Percentiles rank a stretch among this genome's conserved stretches.
Evolutionary conservation across 2,329 filamentous ascomycete species (phyloP).

Genomic region (Sordariomycetes sp.): DNA sequence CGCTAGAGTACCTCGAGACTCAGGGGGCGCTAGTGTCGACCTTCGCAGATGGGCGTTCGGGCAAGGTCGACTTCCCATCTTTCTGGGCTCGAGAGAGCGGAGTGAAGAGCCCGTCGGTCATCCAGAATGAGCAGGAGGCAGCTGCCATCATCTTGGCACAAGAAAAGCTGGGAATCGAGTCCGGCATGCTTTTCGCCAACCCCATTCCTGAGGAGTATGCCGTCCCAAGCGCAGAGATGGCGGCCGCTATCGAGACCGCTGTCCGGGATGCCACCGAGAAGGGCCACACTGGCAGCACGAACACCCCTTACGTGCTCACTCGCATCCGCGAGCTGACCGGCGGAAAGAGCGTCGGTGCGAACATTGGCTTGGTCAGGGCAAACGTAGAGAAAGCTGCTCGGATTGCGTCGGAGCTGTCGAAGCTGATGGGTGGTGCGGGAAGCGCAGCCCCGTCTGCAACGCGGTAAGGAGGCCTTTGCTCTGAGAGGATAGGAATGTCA

Average conservation of each 20-base stretch:
- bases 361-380: conserved; percentile 48
- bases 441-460: background rate
- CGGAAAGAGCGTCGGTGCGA: conserved; percentile 61
- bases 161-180: conserved; percentile 58
- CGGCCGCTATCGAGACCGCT: conserved; percentile 56
- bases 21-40: conserved; percentile 76
- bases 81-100: conserved; percentile 91
- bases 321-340: conserved; percentile 72
- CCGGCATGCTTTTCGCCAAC: conserved; percentile 81
- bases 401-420: conserved; percentile 40
- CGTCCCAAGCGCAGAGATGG: conserved; percentile 62
- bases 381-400: conserved; percentile 46
- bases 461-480: background rate
- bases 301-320: conserved; percentile 73
- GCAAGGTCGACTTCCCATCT: conserved; percentile 73
- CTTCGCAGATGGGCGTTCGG: conserved; percentile 71
- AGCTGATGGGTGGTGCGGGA: background rate
- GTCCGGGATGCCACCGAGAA: conserved; percentile 52
- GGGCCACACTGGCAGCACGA: conserved; percentile 61
- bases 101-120: conserved; percentile 62
- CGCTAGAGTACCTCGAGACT: conserved; percentile 66
- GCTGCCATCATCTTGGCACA: conserved; percentile 83
- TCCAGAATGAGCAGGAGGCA: conserved; percentile 69
- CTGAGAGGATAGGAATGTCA: background rate
- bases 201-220: conserved; percentile 64